Percentiles rank a stretch among this genome's conserved stretches.
Evolutionary conservation across 257 asterid genomes (phyloP).

Genomic region (Nicotiana sylvestris): DNA sequence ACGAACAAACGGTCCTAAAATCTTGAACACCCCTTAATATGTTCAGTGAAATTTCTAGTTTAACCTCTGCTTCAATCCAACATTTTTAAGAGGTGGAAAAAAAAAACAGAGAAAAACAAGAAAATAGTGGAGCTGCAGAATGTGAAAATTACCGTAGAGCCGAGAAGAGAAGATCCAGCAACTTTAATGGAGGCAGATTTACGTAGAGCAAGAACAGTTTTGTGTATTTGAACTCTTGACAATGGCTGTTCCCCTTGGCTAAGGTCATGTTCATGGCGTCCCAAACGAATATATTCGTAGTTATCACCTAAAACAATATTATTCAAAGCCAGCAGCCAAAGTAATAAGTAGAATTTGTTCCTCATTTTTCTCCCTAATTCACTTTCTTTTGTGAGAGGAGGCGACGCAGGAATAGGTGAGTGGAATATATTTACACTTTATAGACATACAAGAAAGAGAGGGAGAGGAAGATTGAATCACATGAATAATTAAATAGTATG

Average conservation of each 20-base stretch:
- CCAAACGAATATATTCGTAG: background rate
- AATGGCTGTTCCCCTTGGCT: constrained; percentile 41
- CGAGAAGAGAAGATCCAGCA: constrained; percentile 24
- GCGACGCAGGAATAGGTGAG: background rate
- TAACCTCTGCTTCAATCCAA: no score
- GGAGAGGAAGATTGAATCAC: background rate
- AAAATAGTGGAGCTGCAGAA: background rate
- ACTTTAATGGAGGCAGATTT: constrained; percentile 30
- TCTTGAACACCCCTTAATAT: no score
- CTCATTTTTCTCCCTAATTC: background rate
- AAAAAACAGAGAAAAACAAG: background rate
- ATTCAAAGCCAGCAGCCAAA: background rate
- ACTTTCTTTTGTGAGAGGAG: background rate
- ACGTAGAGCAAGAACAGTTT: constrained; percentile 26
- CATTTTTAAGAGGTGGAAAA: no score
- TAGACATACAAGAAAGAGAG: background rate
- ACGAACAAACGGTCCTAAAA: no score
- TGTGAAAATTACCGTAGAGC: constrained; percentile 20
- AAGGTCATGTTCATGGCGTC: background rate
- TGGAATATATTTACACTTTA: background rate
- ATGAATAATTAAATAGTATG: background rate
- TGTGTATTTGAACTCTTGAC: constrained; percentile 36
- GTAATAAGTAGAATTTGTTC: background rate
- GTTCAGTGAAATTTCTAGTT: no score
- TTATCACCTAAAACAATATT: background rate